Conservation (phyloP, 225 moss, liverwort and hornwort genomes). For the Ulota crispa region DNA sequence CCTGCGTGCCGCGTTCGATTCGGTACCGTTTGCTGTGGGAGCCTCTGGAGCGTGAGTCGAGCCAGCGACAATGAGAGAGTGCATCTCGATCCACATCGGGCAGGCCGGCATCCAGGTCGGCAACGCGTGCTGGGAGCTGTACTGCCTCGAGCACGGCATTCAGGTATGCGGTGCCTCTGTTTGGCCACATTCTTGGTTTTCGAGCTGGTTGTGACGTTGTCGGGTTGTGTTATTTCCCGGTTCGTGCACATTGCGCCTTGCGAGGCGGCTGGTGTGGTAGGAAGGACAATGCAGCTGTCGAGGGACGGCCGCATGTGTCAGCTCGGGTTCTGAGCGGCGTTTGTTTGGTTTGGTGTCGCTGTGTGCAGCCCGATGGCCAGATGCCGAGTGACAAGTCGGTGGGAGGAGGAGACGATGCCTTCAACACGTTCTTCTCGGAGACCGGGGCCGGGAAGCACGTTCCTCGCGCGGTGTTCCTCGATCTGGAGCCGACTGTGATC, state of each 20-base stretch:
- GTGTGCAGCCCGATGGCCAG: conserved; percentile 55
- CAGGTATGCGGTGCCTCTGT: conserved; percentile 29
- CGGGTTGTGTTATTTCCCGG: fast-evolving
- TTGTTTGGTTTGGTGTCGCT: no score
- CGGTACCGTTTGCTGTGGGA: neutral
- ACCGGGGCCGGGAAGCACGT: conserved; percentile 62
- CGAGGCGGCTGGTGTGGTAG: fast-evolving
- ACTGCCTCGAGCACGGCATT: conserved; percentile 57
- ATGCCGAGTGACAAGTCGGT: conserved; percentile 52
- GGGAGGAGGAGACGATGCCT: conserved; percentile 54
- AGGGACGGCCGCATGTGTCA: fast-evolving
- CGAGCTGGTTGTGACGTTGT: fast-evolving
- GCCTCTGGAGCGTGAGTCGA: neutral
- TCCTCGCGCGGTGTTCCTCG: conserved; percentile 56
- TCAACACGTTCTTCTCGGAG: conserved; percentile 61
- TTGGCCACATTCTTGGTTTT: neutral
- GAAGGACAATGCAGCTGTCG: conserved; percentile 6
- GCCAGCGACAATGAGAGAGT: conserved; percentile 60
- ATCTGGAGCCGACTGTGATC: conserved; percentile 59
- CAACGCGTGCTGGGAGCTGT: conserved; percentile 59
- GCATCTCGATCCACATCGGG: conserved; percentile 62
- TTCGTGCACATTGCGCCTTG: no score
- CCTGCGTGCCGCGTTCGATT: neutral
- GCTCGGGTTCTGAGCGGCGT: neutral
- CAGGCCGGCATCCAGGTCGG: conserved; percentile 64